Percentiles rank a stretch among this genome's conserved stretches.
Evolutionary conservation across 345 rosid species (phyloP).

Genomic region (Excoecaria cochinchinensis): DNA sequence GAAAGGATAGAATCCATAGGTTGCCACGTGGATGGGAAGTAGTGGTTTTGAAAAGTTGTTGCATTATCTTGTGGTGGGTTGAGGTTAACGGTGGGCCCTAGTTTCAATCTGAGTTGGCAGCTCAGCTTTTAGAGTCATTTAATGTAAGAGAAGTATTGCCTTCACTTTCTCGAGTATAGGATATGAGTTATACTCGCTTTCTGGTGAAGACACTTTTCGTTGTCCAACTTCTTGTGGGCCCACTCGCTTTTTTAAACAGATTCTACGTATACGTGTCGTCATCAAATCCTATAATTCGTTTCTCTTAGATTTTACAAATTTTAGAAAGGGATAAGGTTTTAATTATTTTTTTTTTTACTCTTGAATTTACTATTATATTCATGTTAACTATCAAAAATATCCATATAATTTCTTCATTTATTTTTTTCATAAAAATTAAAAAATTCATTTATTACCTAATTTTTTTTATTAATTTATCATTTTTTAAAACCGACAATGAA

Average conservation of each 20-base stretch:
- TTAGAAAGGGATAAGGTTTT: no score
- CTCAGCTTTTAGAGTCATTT: conserved; percentile 24
- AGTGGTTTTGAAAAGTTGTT: conserved; percentile 42
- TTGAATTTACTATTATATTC: no score
- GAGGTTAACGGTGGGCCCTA: conserved; percentile 33
- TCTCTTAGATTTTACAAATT: neutral
- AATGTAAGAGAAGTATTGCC: neutral
- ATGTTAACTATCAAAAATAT: no score
- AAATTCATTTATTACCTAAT: no score
- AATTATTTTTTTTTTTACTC: no score
- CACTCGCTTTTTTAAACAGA: neutral
- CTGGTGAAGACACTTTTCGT: neutral
- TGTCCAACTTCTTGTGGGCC: neutral
- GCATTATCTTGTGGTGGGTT: conserved; percentile 57
- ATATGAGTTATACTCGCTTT: neutral
- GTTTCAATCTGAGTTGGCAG: neutral
- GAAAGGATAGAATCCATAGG: conserved; percentile 36
- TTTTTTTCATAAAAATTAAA: no score
- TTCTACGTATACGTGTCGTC: conserved; percentile 8
- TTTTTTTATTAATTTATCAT: no score
- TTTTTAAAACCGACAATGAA: no score
- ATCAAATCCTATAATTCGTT: neutral
- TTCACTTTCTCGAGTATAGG: neutral
- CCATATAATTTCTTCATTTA: no score
- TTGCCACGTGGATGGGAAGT: conserved; percentile 41